Conservation (phyloP, 805 yeast species). For the Kluyveromyces wickerhamii region DNA sequence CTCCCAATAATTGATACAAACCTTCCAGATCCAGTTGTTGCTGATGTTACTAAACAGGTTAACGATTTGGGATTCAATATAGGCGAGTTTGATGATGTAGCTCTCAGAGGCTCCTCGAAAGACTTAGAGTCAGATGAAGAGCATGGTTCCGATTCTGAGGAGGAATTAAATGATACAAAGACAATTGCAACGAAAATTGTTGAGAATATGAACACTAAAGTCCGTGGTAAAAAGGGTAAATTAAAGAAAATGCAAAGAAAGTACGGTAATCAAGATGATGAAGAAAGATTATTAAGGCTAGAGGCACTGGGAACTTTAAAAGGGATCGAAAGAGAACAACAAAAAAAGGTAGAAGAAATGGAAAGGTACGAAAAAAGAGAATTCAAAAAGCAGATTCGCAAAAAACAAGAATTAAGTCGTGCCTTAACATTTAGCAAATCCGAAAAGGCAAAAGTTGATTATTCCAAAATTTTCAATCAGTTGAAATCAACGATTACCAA, state of each 20-base stretch:
- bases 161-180: constrained; percentile 6
- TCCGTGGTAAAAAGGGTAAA: constrained; percentile 82
- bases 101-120: not conserved
- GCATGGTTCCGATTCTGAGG: constrained; percentile 4
- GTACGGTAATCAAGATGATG: constrained; percentile 89
- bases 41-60: constrained; percentile 3
- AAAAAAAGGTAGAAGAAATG: constrained; percentile 29
- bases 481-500: constrained; percentile 22
- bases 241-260: constrained; percentile 74
- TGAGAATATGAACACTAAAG: constrained; percentile 34
- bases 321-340: constrained; percentile 35
- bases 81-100: not conserved
- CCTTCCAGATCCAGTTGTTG: not conserved
- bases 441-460: constrained; percentile 38
- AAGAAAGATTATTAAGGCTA: constrained; percentile 68
- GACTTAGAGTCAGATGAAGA: not conserved
- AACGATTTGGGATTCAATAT: not conserved
- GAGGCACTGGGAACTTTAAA: constrained; percentile 79
- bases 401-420: constrained; percentile 33
- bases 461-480: constrained; percentile 35
- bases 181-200: constrained; percentile 14
- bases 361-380: constrained; percentile 29
- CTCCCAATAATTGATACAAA: not conserved
- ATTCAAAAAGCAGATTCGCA: constrained; percentile 29
- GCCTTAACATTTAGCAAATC: constrained; percentile 28